These are phyloP conservation scores for Calonectria hawksworthii DNA, from an alignment of 2,329 filamentous ascomycete species.

Conservation along the genomic window DNA sequence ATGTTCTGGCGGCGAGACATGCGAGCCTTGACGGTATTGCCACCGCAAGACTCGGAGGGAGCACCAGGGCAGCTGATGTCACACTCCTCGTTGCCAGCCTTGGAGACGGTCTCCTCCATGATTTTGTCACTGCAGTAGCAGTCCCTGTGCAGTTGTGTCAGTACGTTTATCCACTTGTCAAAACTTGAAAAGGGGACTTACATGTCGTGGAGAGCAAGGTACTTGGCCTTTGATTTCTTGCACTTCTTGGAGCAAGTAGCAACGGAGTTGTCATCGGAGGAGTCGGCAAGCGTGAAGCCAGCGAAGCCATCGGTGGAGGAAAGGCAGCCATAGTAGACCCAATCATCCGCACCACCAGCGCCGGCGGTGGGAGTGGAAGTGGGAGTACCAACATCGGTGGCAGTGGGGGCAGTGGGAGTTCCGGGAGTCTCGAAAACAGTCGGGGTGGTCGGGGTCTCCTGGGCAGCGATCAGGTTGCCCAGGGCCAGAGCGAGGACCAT, in stretches of 20 bases:
- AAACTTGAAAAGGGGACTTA: slow-evolving; percentile 23
- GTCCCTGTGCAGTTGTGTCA: slow-evolving; percentile 35
- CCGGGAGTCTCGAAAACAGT: too few relatives aligned
- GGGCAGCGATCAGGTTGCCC: slow-evolving; percentile 48
- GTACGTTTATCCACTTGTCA: neutral
- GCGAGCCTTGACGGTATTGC: slow-evolving; percentile 26
- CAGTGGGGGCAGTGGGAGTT: slow-evolving; percentile 7
- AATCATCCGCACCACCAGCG: slow-evolving; percentile 30
- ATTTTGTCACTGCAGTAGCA: slow-evolving; percentile 49
- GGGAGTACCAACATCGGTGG: slow-evolving; percentile 6
- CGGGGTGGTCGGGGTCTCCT: slow-evolving; percentile 25
- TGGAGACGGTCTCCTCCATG: slow-evolving; percentile 15
- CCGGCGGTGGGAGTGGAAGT: slow-evolving; percentile 13
- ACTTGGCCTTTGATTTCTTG: slow-evolving; percentile 37
- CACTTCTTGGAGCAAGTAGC: slow-evolving; percentile 44
- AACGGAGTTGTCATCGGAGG: slow-evolving; percentile 32
- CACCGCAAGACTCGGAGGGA: slow-evolving; percentile 43
- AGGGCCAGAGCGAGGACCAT: slow-evolving; percentile 48
- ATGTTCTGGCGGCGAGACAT: slow-evolving; percentile 40
- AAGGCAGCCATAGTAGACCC: slow-evolving; percentile 47
- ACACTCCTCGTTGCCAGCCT: slow-evolving; percentile 39
- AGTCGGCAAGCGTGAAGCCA: slow-evolving; percentile 35
- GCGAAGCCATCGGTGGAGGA: slow-evolving; percentile 46
- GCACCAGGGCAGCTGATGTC: slow-evolving; percentile 48
- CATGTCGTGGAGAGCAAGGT: slow-evolving; percentile 44